Conservation (phyloP, 31 red algal species). For the Bonnemaisonia californica region DNA sequence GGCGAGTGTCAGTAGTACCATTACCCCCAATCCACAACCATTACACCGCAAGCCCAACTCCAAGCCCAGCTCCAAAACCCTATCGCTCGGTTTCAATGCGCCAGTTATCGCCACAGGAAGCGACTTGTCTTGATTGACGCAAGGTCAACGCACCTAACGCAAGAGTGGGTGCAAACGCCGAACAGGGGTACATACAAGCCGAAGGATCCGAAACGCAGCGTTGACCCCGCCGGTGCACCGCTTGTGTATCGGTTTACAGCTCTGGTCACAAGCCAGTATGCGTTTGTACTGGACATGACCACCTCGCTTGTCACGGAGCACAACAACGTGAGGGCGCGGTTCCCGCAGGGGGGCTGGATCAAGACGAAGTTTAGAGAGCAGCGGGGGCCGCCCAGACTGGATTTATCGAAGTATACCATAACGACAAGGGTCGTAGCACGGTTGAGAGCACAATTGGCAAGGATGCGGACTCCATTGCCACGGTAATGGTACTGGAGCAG, state of each 20-base stretch:
- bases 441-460: constrained; percentile 3
- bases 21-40: no score
- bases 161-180: constrained; percentile 1
- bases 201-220: background rate
- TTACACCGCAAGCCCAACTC: no score
- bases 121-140: constrained; percentile 13
- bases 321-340: constrained; percentile 30
- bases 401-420: constrained; percentile 24
- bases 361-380: background rate
- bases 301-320: constrained; percentile 16
- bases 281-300: constrained; percentile 16
- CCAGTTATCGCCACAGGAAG: background rate
- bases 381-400: background rate
- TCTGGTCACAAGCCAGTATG: background rate
- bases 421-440: background rate
- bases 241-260: constrained; percentile 11
- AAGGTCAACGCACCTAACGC: background rate
- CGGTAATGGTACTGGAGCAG: background rate
- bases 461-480: constrained; percentile 26
- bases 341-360: background rate
- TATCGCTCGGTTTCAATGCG: no score
- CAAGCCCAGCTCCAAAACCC: no score
- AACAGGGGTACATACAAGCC: background rate
- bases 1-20: no score
- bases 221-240: background rate